Evolutionary conservation across 306 rosid species (phyloP), one percentile per base, ranked within the genome.

Genomic region (Gillenia trifoliata): DNA sequence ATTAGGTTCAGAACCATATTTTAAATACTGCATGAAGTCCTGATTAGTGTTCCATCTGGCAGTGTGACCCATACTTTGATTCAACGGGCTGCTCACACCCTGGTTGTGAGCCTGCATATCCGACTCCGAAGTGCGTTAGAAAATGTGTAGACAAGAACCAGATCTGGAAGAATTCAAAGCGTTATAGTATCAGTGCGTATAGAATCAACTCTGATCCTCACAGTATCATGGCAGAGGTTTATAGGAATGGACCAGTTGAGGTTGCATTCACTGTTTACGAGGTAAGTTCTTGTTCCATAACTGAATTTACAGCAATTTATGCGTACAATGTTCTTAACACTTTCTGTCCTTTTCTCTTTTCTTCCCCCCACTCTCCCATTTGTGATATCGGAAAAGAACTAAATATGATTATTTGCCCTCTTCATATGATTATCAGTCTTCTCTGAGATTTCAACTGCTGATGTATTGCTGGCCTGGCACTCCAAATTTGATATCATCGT

Each of bases 61-160:
- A 94, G 98, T 94, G 98, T 82, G 96, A 91, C 82, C 98, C 98
- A 62, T 94, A 94, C 83, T 91, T 94, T 56, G 98, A 94, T 82
- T 71, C 83, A 77, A 85, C 56, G 71, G 98, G 97, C 61, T 94
- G 98, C 80, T 86, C 98, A 55, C 98, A 94, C 80, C 98, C 98
- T 82, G 97, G 97, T 68, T 94, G 98, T 76, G 98, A 91, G 82
- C 97, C 98, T 57, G 90, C 43, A 59, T 94, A 78, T 83, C 71
- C 72, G 23, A 94, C 98, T 62, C 98, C 97, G 20, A 91, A 73
- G 86, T 91, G 98, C 43, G 85, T 82, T 28, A 86, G 63, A 63
- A 86, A 94, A 79, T 94, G 97, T 68, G 93, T 82, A 20, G 40
- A 78, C 25, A 77, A 84, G 64, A 94, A 94, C 89, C 90, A 79